These are phyloP conservation scores for Crinitomyces ghanaensis DNA, from an alignment of 805 yeast species.

Conservation along the genomic window DNA sequence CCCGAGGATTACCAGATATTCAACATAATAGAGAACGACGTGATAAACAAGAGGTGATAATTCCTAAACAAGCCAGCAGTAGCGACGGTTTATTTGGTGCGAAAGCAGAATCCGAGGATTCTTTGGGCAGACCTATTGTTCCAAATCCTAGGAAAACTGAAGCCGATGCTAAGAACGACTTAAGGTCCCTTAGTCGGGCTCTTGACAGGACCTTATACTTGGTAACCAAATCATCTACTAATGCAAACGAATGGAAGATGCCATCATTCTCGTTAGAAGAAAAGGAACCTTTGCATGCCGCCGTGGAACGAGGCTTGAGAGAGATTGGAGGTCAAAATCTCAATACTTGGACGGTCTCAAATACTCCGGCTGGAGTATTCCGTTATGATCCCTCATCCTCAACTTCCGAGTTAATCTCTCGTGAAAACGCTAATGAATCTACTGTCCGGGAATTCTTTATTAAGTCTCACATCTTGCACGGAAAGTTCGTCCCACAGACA, in stretches of 20 bases:
- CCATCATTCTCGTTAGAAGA: conserved; percentile 52
- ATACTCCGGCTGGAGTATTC: conserved; percentile 68
- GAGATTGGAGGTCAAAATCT: conserved; percentile 61
- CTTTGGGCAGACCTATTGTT: conserved; percentile 54
- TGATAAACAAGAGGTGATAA: conserved; percentile 59
- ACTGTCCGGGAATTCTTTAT: conserved; percentile 53
- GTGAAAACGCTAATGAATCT: conserved; percentile 13
- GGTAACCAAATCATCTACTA: conserved; percentile 36
- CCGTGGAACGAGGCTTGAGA: conserved; percentile 67
- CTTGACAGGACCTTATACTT: conserved; percentile 73
- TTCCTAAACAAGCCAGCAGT: conserved; percentile 48
- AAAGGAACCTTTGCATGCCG: conserved; percentile 49
- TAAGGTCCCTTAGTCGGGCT: conserved; percentile 62
- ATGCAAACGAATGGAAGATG: conserved; percentile 51
- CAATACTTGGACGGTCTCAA: conserved; percentile 86
- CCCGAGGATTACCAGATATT: conserved; percentile 76
- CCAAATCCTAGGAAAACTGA: conserved; percentile 64
- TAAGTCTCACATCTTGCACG: conserved; percentile 82
- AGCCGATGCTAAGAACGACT: conserved; percentile 59
- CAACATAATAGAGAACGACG: conserved; percentile 85
- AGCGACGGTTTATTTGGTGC: conserved; percentile 12
- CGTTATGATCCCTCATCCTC: conserved; percentile 24
- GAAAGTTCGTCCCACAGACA: conserved; percentile 44
- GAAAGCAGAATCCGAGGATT: conserved; percentile 32
- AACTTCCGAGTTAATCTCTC: conserved; percentile 14